Evolutionary conservation across 352 stramenopile species (phyloP).

Genomic region (Globisporangium alternatum): DNA sequence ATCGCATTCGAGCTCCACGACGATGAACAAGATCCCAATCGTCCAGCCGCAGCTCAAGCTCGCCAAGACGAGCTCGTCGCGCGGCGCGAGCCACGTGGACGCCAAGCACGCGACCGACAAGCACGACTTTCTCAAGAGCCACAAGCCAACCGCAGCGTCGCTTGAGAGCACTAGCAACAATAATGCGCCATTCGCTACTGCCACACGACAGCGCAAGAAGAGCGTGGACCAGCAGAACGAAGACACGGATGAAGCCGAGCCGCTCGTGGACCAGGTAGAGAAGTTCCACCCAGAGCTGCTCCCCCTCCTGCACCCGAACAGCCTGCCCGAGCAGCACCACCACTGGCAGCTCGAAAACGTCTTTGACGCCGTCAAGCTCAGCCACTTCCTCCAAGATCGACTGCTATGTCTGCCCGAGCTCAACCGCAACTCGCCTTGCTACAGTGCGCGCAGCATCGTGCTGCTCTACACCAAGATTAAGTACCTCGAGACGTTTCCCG

Average conservation of each 20-base stretch:
- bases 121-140: background rate
- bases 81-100: conserved; percentile 16
- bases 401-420: conserved; percentile 71
- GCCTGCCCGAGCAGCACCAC: conserved; percentile 30
- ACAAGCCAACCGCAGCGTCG: background rate
- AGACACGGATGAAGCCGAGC: conserved; percentile 13
- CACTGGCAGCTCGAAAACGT: conserved; percentile 39
- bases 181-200: background rate
- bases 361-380: conserved; percentile 61
- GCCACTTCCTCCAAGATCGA: conserved; percentile 64
- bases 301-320: conserved; percentile 44
- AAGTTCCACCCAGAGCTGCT: conserved; percentile 52
- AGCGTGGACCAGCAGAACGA: conserved; percentile 16
- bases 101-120: conserved; percentile 1
- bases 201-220: conserved; percentile 14
- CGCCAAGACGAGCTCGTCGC: conserved; percentile 31
- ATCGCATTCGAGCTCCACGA: background rate
- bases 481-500: conserved; percentile 75
- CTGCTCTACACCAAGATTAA: conserved; percentile 84
- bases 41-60: conserved; percentile 25
- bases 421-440: conserved; percentile 79
- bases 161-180: background rate
- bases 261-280: conserved; percentile 45
- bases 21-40: conserved; percentile 31
- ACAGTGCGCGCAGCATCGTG: conserved; percentile 73